Percentiles rank a stretch among this genome's conserved stretches.
phyloP scores from a whole-genome alignment of 495 filamentous ascomycete genomes.

The Aspergillus heteromorphus region DNA sequence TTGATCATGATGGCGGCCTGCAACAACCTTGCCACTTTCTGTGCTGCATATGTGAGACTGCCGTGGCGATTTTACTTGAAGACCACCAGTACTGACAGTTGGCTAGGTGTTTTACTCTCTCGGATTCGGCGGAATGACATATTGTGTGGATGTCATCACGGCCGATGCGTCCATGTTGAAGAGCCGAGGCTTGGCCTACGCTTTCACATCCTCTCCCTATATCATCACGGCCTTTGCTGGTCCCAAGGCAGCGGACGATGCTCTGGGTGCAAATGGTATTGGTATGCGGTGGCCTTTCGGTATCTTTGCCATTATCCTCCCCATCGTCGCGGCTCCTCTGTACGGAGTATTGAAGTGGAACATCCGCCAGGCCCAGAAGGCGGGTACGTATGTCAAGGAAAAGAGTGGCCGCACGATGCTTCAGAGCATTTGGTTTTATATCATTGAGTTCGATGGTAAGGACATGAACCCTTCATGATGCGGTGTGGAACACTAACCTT shows the following conservation, averaged over 20 bases:
- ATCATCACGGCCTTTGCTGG: constrained; percentile 41
- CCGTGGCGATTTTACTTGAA: not conserved
- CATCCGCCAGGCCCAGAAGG: constrained; percentile 47
- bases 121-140: constrained; percentile 52
- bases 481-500: not conserved
- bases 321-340: constrained; percentile 47
- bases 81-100: not conserved
- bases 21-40: constrained; percentile 40
- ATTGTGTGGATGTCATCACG: constrained; percentile 51
- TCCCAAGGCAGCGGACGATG: constrained; percentile 26
- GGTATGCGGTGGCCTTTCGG: constrained; percentile 52
- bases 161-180: constrained; percentile 55
- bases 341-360: constrained; percentile 43
- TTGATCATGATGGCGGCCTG: constrained; percentile 46
- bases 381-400: constrained; percentile 24
- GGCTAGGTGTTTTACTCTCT: constrained; percentile 43
- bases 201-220: constrained; percentile 50
- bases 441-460: constrained; percentile 54
- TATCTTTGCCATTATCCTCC: constrained; percentile 52
- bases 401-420: constrained; percentile 33
- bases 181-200: constrained; percentile 56
- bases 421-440: constrained; percentile 44
- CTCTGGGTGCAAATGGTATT: constrained; percentile 43
- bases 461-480: not conserved
- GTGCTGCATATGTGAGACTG: constrained; percentile 37